Evolutionary conservation across 768 basidiomycete genomes (phyloP).

Genomic region (Leccinum rimulosum): DNA sequence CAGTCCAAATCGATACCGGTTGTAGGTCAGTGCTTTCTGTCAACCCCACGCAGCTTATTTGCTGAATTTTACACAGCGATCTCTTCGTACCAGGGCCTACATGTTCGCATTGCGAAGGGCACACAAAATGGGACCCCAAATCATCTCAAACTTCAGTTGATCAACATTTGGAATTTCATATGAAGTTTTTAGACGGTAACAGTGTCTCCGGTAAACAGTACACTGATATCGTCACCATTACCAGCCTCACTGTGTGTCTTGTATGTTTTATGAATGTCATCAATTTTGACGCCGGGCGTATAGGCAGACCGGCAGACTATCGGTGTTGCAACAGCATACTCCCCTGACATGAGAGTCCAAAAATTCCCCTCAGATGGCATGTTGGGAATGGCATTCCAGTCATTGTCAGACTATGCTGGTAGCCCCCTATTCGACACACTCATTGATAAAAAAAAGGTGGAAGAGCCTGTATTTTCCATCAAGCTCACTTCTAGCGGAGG

Average conservation of each 20-base stretch:
- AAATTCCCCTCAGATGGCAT: not conserved
- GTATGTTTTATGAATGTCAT: not conserved
- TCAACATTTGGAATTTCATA: not conserved
- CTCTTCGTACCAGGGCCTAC: not conserved
- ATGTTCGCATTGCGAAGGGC: not conserved
- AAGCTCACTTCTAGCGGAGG: not conserved
- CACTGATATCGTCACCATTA: not conserved
- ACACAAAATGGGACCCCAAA: not conserved
- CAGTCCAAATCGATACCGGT: not conserved
- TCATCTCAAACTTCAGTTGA: not conserved
- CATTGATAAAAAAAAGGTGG: not conserved
- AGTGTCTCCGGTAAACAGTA: not conserved
- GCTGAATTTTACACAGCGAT: not conserved
- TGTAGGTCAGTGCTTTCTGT: not conserved
- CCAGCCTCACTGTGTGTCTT: not conserved
- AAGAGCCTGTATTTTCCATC: not conserved
- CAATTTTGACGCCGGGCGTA: not conserved
- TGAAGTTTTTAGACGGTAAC: not conserved
- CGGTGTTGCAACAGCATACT: not conserved
- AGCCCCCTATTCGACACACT: not conserved
- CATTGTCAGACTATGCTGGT: not conserved
- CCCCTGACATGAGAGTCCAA: not conserved
- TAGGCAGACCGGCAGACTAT: not conserved
- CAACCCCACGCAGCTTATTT: not conserved
- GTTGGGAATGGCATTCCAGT: not conserved